Percentiles rank a stretch among this genome's conserved stretches.
Conservation (phyloP, 805 yeast species). For the Candida sphagnicola region DNA sequence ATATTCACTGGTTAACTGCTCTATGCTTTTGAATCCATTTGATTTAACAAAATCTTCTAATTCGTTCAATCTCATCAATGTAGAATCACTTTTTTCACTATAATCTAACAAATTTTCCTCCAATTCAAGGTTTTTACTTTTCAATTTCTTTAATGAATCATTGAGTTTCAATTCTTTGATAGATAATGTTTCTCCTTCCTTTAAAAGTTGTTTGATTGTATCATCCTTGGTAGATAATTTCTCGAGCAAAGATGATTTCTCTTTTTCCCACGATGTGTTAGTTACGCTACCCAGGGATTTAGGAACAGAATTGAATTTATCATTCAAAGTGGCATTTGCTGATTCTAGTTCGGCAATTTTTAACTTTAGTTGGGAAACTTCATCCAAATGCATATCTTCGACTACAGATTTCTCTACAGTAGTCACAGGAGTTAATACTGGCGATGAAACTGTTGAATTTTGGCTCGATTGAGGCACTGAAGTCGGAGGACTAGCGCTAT, state of each 20-base stretch:
- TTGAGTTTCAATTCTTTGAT: slow-evolving; percentile 65
- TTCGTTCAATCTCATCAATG: slow-evolving; percentile 34
- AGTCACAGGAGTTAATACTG: neutral
- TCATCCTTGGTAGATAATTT: slow-evolving; percentile 50
- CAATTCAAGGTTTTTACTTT: slow-evolving; percentile 26
- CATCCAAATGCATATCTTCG: neutral
- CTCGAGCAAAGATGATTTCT: slow-evolving; percentile 16
- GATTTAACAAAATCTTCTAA: slow-evolving; percentile 28
- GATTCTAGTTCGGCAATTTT: slow-evolving; percentile 1
- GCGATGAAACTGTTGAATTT: slow-evolving; percentile 2
- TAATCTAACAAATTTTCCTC: slow-evolving; percentile 27
- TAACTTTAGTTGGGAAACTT: neutral
- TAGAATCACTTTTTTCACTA: slow-evolving; percentile 25
- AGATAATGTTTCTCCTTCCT: slow-evolving; percentile 74
- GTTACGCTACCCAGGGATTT: neutral
- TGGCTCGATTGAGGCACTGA: slow-evolving; percentile 4
- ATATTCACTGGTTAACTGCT: slow-evolving; percentile 22
- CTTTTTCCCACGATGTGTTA: slow-evolving; percentile 7
- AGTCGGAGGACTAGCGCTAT: slow-evolving; percentile 1
- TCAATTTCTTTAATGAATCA: slow-evolving; percentile 62
- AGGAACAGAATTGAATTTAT: neutral
- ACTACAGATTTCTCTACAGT: neutral
- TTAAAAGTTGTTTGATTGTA: slow-evolving; percentile 59
- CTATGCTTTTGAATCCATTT: slow-evolving; percentile 24
- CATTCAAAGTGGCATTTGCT: slow-evolving; percentile 1